Percentiles rank a stretch among this genome's conserved stretches.
Conservation (phyloP, 2,329 filamentous ascomycete species). For the Trichoderma cornu-damae region DNA sequence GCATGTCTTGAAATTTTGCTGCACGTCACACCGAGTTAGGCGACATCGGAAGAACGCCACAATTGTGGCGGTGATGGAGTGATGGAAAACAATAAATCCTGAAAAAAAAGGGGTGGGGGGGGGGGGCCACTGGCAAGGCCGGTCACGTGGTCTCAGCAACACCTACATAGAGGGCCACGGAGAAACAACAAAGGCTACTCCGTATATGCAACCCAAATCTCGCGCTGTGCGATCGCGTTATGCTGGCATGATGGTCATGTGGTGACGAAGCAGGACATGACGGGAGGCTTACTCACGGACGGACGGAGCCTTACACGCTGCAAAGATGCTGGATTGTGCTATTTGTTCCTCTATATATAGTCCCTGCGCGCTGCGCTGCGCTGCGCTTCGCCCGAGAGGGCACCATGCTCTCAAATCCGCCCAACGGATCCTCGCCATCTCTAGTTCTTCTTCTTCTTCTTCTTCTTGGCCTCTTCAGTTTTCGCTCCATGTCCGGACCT, state of each 20-base stretch:
- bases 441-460: conserved; percentile 26
- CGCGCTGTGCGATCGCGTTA: no score
- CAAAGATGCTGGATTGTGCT: not conserved
- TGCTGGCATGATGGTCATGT: not conserved
- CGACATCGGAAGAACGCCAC: no score
- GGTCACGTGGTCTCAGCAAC: not conserved
- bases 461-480: conserved; percentile 4
- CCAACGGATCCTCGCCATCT: not conserved
- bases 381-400: not conserved
- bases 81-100: no score
- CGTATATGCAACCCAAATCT: no score
- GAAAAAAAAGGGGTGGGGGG: no score
- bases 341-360: not conserved
- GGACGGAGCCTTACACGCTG: not conserved
- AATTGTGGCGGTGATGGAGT: no score
- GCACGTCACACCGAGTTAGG: no score
- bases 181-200: no score
- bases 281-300: not conserved
- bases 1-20: no score
- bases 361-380: not conserved
- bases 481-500: conserved; percentile 7
- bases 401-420: not conserved
- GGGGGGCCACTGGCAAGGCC: not conserved
- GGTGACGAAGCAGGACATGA: not conserved
- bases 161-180: no score